Evolutionary conservation across 371 early-diverging fungal genomes (phyloP).

Genomic region (Mucor sp.): DNA sequence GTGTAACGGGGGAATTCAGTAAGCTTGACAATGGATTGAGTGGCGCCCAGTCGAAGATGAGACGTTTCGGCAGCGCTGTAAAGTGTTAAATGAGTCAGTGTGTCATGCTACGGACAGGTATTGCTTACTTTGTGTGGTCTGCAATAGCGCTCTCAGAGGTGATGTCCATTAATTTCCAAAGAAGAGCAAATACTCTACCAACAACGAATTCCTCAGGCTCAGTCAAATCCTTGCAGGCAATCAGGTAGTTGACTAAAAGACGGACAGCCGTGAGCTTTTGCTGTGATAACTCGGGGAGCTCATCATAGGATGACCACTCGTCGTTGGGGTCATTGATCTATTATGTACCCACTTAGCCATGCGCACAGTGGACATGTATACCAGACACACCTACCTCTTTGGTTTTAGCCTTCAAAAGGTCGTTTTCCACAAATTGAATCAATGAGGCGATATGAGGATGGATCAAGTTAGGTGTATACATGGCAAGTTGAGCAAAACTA

Average conservation of each 20-base stretch:
- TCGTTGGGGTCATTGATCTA: slow-evolving; percentile 17
- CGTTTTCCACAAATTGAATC: slow-evolving; percentile 59
- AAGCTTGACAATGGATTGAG: slow-evolving; percentile 68
- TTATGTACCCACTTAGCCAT: neutral
- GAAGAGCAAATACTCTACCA: slow-evolving; percentile 22
- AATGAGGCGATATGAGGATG: slow-evolving; percentile 44
- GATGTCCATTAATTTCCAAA: slow-evolving; percentile 31
- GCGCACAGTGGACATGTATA: neutral
- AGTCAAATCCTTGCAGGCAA: slow-evolving; percentile 13
- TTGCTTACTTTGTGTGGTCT: slow-evolving; percentile 23
- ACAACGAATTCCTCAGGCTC: slow-evolving; percentile 17
- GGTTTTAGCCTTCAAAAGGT: slow-evolving; percentile 40
- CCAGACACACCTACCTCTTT: slow-evolving; percentile 7
- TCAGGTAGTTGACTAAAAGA: slow-evolving; percentile 36
- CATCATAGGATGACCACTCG: slow-evolving; percentile 40
- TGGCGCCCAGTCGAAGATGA: slow-evolving; percentile 67
- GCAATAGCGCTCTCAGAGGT: slow-evolving; percentile 31
- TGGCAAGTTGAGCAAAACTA: slow-evolving; percentile 59
- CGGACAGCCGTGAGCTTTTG: slow-evolving; percentile 40
- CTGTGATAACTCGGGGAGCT: slow-evolving; percentile 27
- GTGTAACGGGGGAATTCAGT: slow-evolving; percentile 55
- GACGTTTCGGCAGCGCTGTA: slow-evolving; percentile 43
- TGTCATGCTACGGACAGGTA: neutral
- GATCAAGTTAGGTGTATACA: slow-evolving; percentile 51
- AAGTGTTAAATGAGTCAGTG: neutral